Evolutionary conservation across 2,329 filamentous ascomycete genomes (phyloP), one percentile per base, ranked within the genome.

Genomic region (Stagonosporopsis rhizophila): DNA sequence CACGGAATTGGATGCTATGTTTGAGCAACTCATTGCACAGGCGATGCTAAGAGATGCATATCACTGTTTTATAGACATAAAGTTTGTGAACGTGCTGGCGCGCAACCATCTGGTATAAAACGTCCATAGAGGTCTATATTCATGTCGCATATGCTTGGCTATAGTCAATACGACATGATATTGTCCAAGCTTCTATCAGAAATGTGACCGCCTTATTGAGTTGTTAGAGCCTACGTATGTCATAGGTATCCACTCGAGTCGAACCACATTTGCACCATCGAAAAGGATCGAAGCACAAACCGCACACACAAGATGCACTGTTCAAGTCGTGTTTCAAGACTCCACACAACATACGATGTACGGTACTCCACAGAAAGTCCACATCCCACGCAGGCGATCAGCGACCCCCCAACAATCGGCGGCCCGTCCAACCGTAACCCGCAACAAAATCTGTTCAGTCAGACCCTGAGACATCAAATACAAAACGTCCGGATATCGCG

Each of bases 261-360:
- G 30, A 37, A 38, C 38, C 22, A 56, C 11, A 47, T 14, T 25
- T 34, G 20, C 46, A 38, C 35, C 27, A 38, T 42, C 38, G 48
- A 34, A 52, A 35, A 25, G 49, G 27, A 27, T 52, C 23, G 19
- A 42, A 52, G 42, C 53, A 51, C 25, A 45, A 27, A 25, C 38
- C 44, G n/a, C n/a, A 28, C 38, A 47, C 37, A 47, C 23, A 35
- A 32, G 45, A 47, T 25, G 20, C 23, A 19, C n/a, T 35, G n/a
- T 15, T 12, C 42, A 37, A 23, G 15, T 20, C 19, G 8, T 47
- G 42, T 52, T 46, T 56, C 53, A 39, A 48, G 38, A 38, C 25
- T 34, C 42, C 41, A 47, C 42, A 47, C 30, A 42, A 46, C 40
- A 9, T 45, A 42, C 46, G 35, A 51, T 30, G 30, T 8, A 14